Evolutionary conservation across 2,329 filamentous ascomycete species (phyloP), one percentile per base, ranked within the genome.

Genomic region (Knoxdaviesia proteae): DNA sequence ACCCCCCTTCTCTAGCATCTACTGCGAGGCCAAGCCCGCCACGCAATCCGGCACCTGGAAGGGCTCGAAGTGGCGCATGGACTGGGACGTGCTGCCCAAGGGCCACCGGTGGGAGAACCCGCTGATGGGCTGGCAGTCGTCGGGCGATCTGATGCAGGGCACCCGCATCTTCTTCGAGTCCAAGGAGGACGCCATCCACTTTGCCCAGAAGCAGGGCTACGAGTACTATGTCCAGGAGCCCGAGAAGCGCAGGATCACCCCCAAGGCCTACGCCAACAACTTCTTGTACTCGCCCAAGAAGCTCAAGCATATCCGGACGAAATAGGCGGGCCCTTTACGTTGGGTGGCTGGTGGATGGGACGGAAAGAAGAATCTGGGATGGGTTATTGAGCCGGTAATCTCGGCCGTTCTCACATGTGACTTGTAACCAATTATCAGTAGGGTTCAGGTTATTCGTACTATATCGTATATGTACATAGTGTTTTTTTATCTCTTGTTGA

Each of bases 181-280:
- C 53, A 96, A 94, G 69, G 86, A 96, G 58, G 88, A 94, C 52
- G 90, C 90, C 49, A 88, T 98, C 54, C 67, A 70, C 46, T 98
- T 98, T 56, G 90, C 92, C 30, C 82, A 96, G 66, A 98, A 96
- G 72, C 90, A 98, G 62, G 90, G 92, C 34, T 98, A 98, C 58
- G 88, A 98, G 59, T 98, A 94, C 63, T 96, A 90, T 59, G 87
- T 98, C 30, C 90, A 96, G 68, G 90, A 96, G 64, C 88, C 90
- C 34, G 92, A 94, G 56, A 74, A 76, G 61, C 77, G 90, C 56
- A 81, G 79, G 56, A 79, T 94, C 53, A 66, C 76, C 10, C 83
- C 86, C 47, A 98, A 98, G 74, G 81, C 84, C 7, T 98, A 98
- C 60, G 88, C 90, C 47, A 92, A 93, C 63, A 94, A 96, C 67